Evolutionary conservation across 2,329 filamentous ascomycete genomes (phyloP), one percentile per base, ranked within the genome.

Genomic region (Triangularia verruculosa): DNA sequence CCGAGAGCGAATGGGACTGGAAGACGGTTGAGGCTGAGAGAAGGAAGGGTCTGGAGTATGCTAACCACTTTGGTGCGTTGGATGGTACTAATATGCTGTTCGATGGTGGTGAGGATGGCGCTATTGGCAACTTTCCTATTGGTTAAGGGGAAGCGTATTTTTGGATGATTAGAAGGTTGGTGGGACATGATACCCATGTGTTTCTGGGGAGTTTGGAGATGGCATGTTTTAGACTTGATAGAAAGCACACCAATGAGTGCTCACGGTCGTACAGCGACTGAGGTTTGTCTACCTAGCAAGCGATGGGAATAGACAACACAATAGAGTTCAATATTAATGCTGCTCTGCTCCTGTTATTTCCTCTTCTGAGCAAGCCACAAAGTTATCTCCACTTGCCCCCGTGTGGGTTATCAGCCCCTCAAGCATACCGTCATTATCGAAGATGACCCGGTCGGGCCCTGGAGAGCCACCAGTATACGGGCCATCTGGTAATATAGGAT

Each of bases 1-100:
- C 70, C 4, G 74, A 75, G 2, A 75, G 71, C 3, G 77, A 77
- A 57, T 87, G 85, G 85, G 81, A 86, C 67, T 89, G 86, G 86
- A 78, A 76, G 69, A 76, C 79, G 54, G 78, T 86, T 3, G 86
- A 88, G 75, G 77, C 76, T 54, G 78, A 84, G 72, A 79, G 86
- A 57, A 76, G 80, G 52, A 80, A 79, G 70, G 86, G 86, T 1
- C 78, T 87, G 76, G 77, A 81, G 69, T 78, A 81, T 66, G 86
- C 83, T 0, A 73, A 76, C 65, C 80, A 86, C 66, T 86, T 89
- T 70, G 81, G 82, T 1, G 81, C 80, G 25, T 74, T 89, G 51
- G 86, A 89, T 58, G 80, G 77, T 2, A 72, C 86, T 24, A 78
- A 82, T 34, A 70, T 73, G n/a, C 67, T 79, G 59, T 86, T 87